Evolutionary conservation across 1,284 basidiomycete species (phyloP).

Genomic region (Sporisorium exsertum): DNA sequence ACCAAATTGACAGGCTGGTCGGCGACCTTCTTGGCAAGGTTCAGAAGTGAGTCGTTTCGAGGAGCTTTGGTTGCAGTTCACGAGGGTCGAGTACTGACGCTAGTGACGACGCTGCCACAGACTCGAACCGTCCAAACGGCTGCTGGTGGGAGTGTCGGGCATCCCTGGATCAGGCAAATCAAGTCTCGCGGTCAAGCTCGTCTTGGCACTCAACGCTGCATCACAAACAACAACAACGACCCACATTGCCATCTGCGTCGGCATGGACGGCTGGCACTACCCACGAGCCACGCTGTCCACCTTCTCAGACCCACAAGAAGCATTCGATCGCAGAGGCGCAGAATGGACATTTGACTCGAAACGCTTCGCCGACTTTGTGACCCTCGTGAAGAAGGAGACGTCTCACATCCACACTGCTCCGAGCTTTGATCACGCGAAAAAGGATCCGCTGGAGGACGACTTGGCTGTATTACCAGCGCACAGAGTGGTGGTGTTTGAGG

Average conservation of each 20-base stretch:
- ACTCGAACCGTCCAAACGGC: constrained; percentile 72
- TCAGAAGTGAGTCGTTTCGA: constrained; percentile 8
- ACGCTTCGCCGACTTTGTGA: constrained; percentile 59
- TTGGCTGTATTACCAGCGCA: constrained; percentile 76
- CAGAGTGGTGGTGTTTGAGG: constrained; percentile 84
- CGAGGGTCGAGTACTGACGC: not conserved
- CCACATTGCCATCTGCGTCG: constrained; percentile 75
- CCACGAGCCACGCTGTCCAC: constrained; percentile 74
- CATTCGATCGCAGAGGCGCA: constrained; percentile 62
- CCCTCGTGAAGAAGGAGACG: constrained; percentile 16
- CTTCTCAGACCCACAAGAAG: constrained; percentile 74
- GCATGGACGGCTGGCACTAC: constrained; percentile 86
- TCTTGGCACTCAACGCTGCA: constrained; percentile 64
- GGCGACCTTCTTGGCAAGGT: constrained; percentile 11
- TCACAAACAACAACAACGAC: not conserved
- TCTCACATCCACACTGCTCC: constrained; percentile 52
- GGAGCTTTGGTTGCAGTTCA: no score
- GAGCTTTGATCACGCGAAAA: constrained; percentile 79
- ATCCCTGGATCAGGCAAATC: constrained; percentile 88
- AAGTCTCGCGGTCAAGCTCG: constrained; percentile 76
- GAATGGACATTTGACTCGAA: constrained; percentile 66
- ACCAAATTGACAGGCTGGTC: constrained; percentile 22
- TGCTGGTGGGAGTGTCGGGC: constrained; percentile 81
- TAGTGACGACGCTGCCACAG: constrained; percentile 68
- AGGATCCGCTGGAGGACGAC: constrained; percentile 72